Evolutionary conservation across 106 monocot genomes (phyloP).

Genomic region (Alisma plantagoaquatica): DNA sequence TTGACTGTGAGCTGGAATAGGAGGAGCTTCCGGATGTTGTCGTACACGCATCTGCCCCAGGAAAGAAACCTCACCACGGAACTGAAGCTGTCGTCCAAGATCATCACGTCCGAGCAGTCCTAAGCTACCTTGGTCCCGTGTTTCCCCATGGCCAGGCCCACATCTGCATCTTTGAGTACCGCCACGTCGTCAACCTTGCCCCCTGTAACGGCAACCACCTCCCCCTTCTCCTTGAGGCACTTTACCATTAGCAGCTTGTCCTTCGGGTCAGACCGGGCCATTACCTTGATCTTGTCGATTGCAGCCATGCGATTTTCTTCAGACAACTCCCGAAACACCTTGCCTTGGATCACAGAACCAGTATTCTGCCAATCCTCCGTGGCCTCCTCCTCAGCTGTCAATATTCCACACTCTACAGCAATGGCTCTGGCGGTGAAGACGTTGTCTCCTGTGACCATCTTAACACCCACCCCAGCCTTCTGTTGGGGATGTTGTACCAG

Average conservation of each 20-base stretch:
- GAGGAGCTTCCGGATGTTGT: slow-evolving; percentile 42
- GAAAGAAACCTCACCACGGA: slow-evolving; percentile 27
- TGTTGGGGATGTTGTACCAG: no score
- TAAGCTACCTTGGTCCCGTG: slow-evolving; percentile 49
- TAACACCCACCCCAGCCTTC: slow-evolving; percentile 46
- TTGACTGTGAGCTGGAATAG: slow-evolving; percentile 51
- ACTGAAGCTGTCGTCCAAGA: slow-evolving; percentile 36
- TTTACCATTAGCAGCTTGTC: background rate
- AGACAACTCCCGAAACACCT: slow-evolving; percentile 35
- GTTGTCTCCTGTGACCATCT: slow-evolving; percentile 16
- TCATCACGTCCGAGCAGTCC: slow-evolving; percentile 38
- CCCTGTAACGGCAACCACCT: background rate
- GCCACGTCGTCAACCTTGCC: slow-evolving; percentile 1
- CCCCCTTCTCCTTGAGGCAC: background rate
- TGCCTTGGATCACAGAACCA: slow-evolving; percentile 8
- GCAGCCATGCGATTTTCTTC: no score
- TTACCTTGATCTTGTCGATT: no score
- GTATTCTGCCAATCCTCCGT: no score
- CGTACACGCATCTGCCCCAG: slow-evolving; percentile 46
- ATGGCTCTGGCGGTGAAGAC: slow-evolving; percentile 11
- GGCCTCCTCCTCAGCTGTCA: background rate
- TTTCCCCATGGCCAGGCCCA: slow-evolving; percentile 41
- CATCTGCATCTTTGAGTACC: slow-evolving; percentile 39
- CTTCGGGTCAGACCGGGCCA: background rate
- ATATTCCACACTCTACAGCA: slow-evolving; percentile 9